Percentiles rank a stretch among this genome's conserved stretches.
phyloP scores from a whole-genome alignment of 2,329 filamentous ascomycete species.

The Didymellaceae sp. region DNA sequence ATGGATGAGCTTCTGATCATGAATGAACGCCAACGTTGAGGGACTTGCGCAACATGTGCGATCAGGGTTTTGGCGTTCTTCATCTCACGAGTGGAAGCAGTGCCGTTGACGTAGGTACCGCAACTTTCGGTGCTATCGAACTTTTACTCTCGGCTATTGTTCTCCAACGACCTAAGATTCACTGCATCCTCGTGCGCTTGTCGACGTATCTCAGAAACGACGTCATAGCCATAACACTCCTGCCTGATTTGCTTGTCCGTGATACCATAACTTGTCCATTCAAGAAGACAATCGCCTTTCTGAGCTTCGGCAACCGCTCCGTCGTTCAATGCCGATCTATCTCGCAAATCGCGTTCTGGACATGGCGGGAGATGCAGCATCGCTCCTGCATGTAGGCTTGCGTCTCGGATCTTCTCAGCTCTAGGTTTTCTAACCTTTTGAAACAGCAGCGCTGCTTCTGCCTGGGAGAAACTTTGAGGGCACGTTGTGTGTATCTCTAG shows the following conservation, averaged over 20 bases:
- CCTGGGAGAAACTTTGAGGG: background rate
- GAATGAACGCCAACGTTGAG: too few relatives aligned
- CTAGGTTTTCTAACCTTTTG: conserved; percentile 21
- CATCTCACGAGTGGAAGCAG: too few relatives aligned
- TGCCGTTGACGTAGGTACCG: too few relatives aligned
- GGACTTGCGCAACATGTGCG: too few relatives aligned
- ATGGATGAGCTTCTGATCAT: too few relatives aligned
- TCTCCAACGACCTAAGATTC: too few relatives aligned
- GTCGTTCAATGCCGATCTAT: conserved; percentile 15
- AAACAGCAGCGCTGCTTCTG: conserved; percentile 17
- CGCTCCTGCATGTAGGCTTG: conserved; percentile 22
- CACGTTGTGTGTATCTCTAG: background rate
- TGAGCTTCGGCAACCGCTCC: conserved; percentile 1
- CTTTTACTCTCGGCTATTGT: too few relatives aligned
- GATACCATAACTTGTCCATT: conserved; percentile 21
- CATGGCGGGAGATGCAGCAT: conserved; percentile 22
- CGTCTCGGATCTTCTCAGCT: conserved; percentile 21
- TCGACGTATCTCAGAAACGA: conserved; percentile 2
- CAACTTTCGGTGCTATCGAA: too few relatives aligned
- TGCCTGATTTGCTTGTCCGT: conserved; percentile 18
- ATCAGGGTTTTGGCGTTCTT: too few relatives aligned
- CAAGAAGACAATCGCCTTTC: conserved; percentile 6
- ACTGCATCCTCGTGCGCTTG: background rate
- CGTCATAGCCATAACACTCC: conserved; percentile 27
- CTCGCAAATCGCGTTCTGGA: conserved; percentile 4